These are phyloP conservation scores for Lichtheimia ramosa DNA, from an alignment of 371 early-diverging fungal genomes.

Conservation along the genomic window DNA sequence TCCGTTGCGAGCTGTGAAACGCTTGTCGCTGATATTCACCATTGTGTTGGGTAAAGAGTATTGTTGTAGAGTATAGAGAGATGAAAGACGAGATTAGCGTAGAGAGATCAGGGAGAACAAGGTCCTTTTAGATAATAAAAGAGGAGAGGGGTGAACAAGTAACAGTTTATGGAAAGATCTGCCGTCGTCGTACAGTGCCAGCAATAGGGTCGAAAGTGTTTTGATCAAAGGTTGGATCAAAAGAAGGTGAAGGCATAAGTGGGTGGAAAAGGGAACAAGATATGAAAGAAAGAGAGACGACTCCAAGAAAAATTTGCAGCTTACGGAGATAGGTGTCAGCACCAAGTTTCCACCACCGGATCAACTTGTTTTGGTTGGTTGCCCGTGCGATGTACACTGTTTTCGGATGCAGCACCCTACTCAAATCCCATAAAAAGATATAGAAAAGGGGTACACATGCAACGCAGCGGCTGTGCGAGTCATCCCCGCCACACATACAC, in stretches of 20 bases:
- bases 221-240: constrained; percentile 12
- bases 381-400: too few species aligned
- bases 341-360: too few species aligned
- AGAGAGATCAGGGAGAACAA: neutral
- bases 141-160: too few species aligned
- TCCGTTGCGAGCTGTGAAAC: constrained; percentile 1
- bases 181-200: constrained; percentile 8
- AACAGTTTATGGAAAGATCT: neutral
- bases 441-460: too few species aligned
- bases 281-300: neutral
- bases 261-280: constrained; percentile 2
- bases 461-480: too few species aligned
- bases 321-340: neutral
- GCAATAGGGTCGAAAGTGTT: constrained; percentile 10
- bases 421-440: too few species aligned
- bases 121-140: neutral
- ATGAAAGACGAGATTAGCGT: neutral
- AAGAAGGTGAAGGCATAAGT: neutral
- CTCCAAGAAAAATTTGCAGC: neutral
- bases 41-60: neutral
- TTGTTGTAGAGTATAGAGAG: neutral
- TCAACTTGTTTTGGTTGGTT: too few species aligned
- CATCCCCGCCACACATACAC: too few species aligned
- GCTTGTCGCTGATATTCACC: constrained; percentile 15
- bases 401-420: too few species aligned